Evolutionary conservation across 2,329 filamentous ascomycete genomes (phyloP), one percentile per base, ranked within the genome.

Genomic region (Talaromyces sp.): DNA sequence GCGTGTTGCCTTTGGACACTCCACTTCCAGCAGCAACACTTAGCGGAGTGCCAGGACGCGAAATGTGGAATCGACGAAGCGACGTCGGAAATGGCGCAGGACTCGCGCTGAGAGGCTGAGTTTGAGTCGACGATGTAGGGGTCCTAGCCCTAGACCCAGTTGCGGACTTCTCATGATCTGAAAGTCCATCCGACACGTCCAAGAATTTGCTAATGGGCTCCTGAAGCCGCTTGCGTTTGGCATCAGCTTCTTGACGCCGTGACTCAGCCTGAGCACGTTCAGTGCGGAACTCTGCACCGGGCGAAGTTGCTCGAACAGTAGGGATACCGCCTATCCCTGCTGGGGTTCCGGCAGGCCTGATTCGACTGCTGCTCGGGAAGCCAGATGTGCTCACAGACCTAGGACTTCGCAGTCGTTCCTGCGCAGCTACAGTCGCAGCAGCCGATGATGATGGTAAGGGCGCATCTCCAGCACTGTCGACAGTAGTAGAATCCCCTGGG

Each of bases 51-150:
- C 68, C 74, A 7, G 76, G 73, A 45, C 75, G 68, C 4, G 76
- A 75, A 47, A 80, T 78, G 64, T 80, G 77, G 65, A 80, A 80
- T 16, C 76, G 73, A 9, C 78, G 76, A 47, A 80, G 66, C 4
- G 73, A 68, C 47, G 19, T 61, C 64, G 67, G 76, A 47, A 80
- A 66, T 7, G 73, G 66, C 50, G n/a, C 43, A 57, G 66, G 27
- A 35, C 50, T 64, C 7, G 66, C 68, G 14, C 69, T 47, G 14
- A 56, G 27, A 6, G 63, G 57, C 14, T 33, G 49, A 24, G 31
- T 56, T 7, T 9, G 14, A 7, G 41, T n/a, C 13, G 73, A 70
- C 6, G 73, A 64, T 22, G 66, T 49, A n/a, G 68, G 66, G 37
- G 69, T 71, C n/a, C 22, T 64, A 31, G 54, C 58, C 27, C 39